phyloP scores from a whole-genome alignment of 305 asterid species.

The Ruellia speciosa region DNA sequence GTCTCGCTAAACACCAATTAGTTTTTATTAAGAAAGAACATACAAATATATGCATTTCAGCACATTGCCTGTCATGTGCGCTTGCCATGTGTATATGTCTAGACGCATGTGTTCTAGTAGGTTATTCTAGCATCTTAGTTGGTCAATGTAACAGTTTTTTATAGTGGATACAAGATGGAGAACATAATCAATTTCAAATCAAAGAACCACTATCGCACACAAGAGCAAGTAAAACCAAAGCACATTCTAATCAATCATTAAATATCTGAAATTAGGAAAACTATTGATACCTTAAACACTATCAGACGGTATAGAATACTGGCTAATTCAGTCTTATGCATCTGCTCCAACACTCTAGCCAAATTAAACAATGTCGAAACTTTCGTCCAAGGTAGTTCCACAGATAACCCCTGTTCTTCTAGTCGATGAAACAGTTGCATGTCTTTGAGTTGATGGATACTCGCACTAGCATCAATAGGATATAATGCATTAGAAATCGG shows the following conservation, averaged over 20 bases:
- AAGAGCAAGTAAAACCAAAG: constrained; percentile 8
- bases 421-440: constrained; percentile 53
- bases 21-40: too few relatives aligned
- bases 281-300: constrained; percentile 57
- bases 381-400: constrained; percentile 85
- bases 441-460: constrained; percentile 57
- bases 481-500: constrained; percentile 39
- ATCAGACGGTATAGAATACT: constrained; percentile 75
- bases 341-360: constrained; percentile 82
- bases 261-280: constrained; percentile 18
- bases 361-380: constrained; percentile 78
- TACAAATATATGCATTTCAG: too few relatives aligned
- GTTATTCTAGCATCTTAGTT: background rate
- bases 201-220: constrained; percentile 6
- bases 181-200: constrained; percentile 1
- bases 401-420: constrained; percentile 63
- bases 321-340: constrained; percentile 72
- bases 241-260: constrained; percentile 12
- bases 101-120: too few relatives aligned
- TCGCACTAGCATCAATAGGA: constrained; percentile 64
- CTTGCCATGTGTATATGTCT: too few relatives aligned
- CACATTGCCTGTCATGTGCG: too few relatives aligned
- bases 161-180: constrained; percentile 2
- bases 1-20: too few relatives aligned
- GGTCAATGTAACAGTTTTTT: background rate